Conservation (phyloP, 2,329 filamentous ascomycete genomes). For the Aspergillus proliferans region DNA sequence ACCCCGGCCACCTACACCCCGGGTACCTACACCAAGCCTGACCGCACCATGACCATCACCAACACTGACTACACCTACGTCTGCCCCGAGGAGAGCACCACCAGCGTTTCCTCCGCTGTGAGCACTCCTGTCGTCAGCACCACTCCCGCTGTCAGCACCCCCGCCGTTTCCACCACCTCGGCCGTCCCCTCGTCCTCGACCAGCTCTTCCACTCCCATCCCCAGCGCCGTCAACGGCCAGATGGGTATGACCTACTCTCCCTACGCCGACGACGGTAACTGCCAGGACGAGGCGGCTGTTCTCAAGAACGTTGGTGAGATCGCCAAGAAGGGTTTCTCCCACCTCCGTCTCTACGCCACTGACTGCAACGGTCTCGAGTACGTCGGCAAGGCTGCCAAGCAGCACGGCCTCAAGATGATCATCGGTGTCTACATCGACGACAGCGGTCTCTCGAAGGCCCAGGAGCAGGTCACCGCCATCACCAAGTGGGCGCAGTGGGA, state of each 20-base stretch:
- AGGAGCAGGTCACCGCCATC: slow-evolving; percentile 69
- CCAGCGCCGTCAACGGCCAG: slow-evolving; percentile 32
- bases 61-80: slow-evolving; percentile 62
- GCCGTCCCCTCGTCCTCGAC: slow-evolving; percentile 17
- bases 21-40: slow-evolving; percentile 67
- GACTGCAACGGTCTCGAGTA: slow-evolving; percentile 77
- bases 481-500: slow-evolving; percentile 67
- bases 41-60: slow-evolving; percentile 61
- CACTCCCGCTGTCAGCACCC: slow-evolving; percentile 8
- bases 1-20: slow-evolving; percentile 59
- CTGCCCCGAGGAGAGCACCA: slow-evolving; percentile 58
- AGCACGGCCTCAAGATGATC: slow-evolving; percentile 69
- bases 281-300: slow-evolving; percentile 60
- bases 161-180: slow-evolving; percentile 15
- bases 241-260: slow-evolving; percentile 78
- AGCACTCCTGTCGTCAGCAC: slow-evolving; percentile 19
- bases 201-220: slow-evolving; percentile 16
- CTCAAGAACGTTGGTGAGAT: slow-evolving; percentile 56
- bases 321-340: slow-evolving; percentile 59
- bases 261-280: slow-evolving; percentile 53
- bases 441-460: slow-evolving; percentile 54
- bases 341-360: slow-evolving; percentile 80
- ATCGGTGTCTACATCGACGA: slow-evolving; percentile 78
- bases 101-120: slow-evolving; percentile 15
- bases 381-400: slow-evolving; percentile 63